Conservation (phyloP, 2,329 filamentous ascomycete species). For the Fusarium incarnatum region DNA sequence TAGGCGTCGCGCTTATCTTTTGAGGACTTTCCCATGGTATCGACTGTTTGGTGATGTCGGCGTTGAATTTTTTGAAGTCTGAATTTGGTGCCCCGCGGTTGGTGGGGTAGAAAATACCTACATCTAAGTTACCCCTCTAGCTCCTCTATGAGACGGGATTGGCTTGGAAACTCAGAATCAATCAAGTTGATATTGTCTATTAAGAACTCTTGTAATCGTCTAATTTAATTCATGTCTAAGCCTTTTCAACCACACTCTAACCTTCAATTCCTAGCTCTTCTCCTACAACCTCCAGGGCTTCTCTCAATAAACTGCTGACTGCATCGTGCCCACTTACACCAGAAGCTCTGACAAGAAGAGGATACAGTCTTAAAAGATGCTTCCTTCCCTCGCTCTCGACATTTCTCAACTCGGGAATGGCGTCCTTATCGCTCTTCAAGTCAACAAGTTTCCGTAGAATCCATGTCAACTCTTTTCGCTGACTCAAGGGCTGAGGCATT, state of each 20-base stretch:
- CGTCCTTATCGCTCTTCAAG: constrained; percentile 75
- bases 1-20: constrained; percentile 99
- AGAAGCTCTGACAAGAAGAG: constrained; percentile 75
- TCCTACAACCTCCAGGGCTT: constrained; percentile 72
- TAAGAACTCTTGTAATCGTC: neutral
- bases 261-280: constrained; percentile 55
- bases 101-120: constrained; percentile 27
- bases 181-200: constrained; percentile 10
- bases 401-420: constrained; percentile 68
- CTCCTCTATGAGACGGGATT: constrained; percentile 9
- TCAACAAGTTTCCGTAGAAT: constrained; percentile 74
- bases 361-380: constrained; percentile 85
- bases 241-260: neutral
- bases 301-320: constrained; percentile 67
- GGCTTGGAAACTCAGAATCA: neutral
- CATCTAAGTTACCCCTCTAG: constrained; percentile 10
- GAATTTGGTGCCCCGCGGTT: constrained; percentile 48
- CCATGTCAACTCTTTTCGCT: constrained; percentile 81
- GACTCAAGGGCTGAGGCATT: constrained; percentile 87
- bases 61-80: constrained; percentile 32
- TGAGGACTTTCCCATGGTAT: constrained; percentile 90
- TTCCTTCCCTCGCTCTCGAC: constrained; percentile 71
- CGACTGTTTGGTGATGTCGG: constrained; percentile 6
- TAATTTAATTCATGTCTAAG: constrained; percentile 2
- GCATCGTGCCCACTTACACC: constrained; percentile 69